Base-by-base conservation (phyloP, 2,329 filamentous ascomycete genomes). In the Sarocladium strictum region DNA sequence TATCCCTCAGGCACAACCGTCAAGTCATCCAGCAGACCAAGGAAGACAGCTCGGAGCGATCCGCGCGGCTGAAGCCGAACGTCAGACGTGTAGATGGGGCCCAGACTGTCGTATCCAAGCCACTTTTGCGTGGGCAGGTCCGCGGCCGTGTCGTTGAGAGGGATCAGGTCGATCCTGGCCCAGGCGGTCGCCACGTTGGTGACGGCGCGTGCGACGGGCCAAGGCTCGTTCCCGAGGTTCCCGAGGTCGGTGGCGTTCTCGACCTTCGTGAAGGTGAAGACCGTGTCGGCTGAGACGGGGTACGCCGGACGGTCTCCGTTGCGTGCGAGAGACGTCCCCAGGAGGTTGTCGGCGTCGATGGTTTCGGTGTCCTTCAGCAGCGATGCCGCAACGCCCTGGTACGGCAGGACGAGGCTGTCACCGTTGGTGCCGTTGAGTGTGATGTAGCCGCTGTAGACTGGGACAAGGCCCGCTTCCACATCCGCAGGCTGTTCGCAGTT, bases 371-470 rank as follows among this genome's bases (percentile, higher is more conserved):
- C 56, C 1, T 57, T 41, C 33, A 58, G 57, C 62, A 69, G 59
- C 56, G 59, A 60, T 2, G 62, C 62, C 6, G 53, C 62, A 2
- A 68, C 61, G 15, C 69, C 70, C 6, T 66, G 59, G 57, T 73
- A 73, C 2, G 70, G 71, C 3, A 73, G 56, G 1, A 61, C 60
- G 9, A 72, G 61, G 10, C 58, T 56, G 15, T 68, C 65, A 17
- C 62, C 64, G 19, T 65, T 68, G 38, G 63, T 66, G 38, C 65
- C 63, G 43, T 66, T 68, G 45, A 74, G 61, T 9, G 67, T 62
- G 53, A 74, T 62, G 62, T 69, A 72, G 17, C 72, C 72, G 43
- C 67, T 67, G 58, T 73, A 74, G 10, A 74, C 63, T 5, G 72
- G 72, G 24, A 72, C 54, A 3, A 60, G 61, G 1, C 57, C 58